Evolutionary conservation across 2,329 filamentous ascomycete species (phyloP).

Genomic region (Claviceps pazoutovae): DNA sequence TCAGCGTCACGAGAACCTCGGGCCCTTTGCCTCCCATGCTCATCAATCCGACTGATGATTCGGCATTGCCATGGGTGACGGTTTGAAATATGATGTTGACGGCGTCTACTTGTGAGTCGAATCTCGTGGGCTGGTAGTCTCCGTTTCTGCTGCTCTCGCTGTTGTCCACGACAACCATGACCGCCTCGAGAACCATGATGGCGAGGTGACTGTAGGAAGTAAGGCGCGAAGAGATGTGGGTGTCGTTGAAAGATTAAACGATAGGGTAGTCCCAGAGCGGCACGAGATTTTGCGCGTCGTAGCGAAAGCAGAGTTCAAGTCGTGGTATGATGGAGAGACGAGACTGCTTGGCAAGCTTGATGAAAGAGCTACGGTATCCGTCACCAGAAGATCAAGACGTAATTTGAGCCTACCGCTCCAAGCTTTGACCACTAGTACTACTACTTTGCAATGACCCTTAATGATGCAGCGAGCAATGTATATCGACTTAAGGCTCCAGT

Average conservation of each 20-base stretch:
- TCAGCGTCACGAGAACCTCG: constrained; percentile 91
- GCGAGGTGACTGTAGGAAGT: constrained; percentile 19
- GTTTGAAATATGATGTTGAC: constrained; percentile 91
- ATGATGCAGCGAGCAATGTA: constrained; percentile 4
- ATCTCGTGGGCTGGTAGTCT: constrained; percentile 81
- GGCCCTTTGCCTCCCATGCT: constrained; percentile 98
- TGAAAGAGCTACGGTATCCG: constrained; percentile 1
- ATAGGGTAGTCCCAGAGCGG: neutral
- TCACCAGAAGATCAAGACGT: constrained; percentile 16
- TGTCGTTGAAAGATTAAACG: neutral
- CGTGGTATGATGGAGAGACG: neutral
- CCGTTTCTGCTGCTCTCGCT: constrained; percentile 97
- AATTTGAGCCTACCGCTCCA: constrained; percentile 25
- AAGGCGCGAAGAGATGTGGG: neutral
- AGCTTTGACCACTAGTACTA: constrained; percentile 8
- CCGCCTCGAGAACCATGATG: constrained; percentile 97
- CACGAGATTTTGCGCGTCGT: neutral
- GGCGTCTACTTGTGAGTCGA: constrained; percentile 90
- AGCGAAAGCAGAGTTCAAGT: neutral
- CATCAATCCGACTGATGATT: constrained; percentile 95
- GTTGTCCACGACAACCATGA: constrained; percentile 99
- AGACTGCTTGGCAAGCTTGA: constrained; percentile 4
- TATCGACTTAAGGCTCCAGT: constrained; percentile 2
- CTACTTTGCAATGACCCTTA: neutral
- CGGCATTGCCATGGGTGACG: constrained; percentile 88